Base-by-base conservation (phyloP, 495 filamentous ascomycete species). In the Hyaloscypha hepaticicola region DNA sequence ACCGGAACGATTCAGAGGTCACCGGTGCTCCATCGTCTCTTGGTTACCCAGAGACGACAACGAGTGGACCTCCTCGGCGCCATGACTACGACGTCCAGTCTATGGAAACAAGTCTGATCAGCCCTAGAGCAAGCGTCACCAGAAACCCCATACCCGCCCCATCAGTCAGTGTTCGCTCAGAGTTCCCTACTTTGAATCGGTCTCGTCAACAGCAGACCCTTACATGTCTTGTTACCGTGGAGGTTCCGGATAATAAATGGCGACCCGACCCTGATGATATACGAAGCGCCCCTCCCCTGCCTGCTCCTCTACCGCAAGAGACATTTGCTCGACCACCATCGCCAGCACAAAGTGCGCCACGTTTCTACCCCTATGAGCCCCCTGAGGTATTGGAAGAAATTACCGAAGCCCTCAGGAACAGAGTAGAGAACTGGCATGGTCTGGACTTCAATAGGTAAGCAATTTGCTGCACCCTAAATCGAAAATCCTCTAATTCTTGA, bases 361-460 rank as follows among this genome's bases (percentile, higher is more conserved):
- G 79, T 22, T 85, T 85, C 68, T 83, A 83, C 59, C 83, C 83
- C 9, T 85, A 85, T 29, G 83, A 85, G 67, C 84, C 76, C 53
- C 80, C 77, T 14, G 91, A 96, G 69, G 86, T 85, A 14, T 72
- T 99, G 63, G 87, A 92, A 33, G 88, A 91, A 62, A 88, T 96
- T 70, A 96, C 93, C 2, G 93, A 98, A 71, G 90, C 88, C 67
- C 76, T 99, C 63, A 87, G 90, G 55, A 84, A 81, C 50, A 87
- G 92, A 38, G 95, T 98, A 22, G 95, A 99, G 66, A 97, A 99
- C 69, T 99, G 95, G 95, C 95, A 99, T 74, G 96, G 95, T 0
- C 80, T 98, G n/a, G 96, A 99, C 72, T 98, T 97, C 73, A 82
- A 85, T 72, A 85, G 93, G 89, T 93, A 82, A 61, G 58, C 1